These are phyloP conservation scores for Leccinum broughii DNA, from an alignment of 768 basidiomycete species.

Conservation along the genomic window DNA sequence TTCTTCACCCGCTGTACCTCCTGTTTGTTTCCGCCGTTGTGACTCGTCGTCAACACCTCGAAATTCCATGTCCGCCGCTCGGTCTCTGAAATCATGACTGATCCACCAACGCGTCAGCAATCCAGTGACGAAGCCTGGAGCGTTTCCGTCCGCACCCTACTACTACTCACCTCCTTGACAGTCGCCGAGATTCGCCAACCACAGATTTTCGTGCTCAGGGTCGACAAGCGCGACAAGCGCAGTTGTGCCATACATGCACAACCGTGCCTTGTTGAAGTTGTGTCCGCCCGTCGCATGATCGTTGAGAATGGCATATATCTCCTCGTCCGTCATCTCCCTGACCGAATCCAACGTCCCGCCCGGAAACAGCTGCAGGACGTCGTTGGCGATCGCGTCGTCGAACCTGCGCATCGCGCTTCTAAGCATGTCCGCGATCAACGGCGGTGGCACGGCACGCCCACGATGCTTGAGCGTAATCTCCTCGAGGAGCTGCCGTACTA, in stretches of 20 bases:
- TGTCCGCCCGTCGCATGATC: constrained; percentile 57
- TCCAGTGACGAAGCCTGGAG: background rate
- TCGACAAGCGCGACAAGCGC: constrained; percentile 73
- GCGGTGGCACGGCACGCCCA: constrained; percentile 42
- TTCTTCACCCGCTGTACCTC: constrained; percentile 63
- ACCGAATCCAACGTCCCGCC: constrained; percentile 51
- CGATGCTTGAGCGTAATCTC: constrained; percentile 40
- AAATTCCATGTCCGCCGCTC: constrained; percentile 55
- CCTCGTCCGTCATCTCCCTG: constrained; percentile 50
- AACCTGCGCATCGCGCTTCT: constrained; percentile 59
- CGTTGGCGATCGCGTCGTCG: constrained; percentile 66
- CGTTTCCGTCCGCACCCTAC: background rate
- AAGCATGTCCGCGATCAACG: constrained; percentile 55
- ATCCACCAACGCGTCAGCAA: constrained; percentile 18
- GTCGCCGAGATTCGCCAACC: constrained; percentile 81
- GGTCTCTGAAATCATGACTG: constrained; percentile 54
- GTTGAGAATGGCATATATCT: constrained; percentile 62
- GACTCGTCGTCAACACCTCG: constrained; percentile 59
- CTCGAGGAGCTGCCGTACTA: constrained; percentile 58
- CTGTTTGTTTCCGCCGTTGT: constrained; percentile 67
- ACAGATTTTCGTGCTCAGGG: constrained; percentile 65
- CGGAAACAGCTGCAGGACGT: constrained; percentile 59
- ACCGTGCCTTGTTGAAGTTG: constrained; percentile 63
- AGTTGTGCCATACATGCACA: constrained; percentile 81
- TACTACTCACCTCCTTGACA: constrained; percentile 66